A percentile compares a stretch with the other conserved stretches of the same genome.
These are phyloP conservation scores for Phytophthora ramorum DNA, from an alignment of 352 stramenopile species.

Conservation along the genomic window DNA sequence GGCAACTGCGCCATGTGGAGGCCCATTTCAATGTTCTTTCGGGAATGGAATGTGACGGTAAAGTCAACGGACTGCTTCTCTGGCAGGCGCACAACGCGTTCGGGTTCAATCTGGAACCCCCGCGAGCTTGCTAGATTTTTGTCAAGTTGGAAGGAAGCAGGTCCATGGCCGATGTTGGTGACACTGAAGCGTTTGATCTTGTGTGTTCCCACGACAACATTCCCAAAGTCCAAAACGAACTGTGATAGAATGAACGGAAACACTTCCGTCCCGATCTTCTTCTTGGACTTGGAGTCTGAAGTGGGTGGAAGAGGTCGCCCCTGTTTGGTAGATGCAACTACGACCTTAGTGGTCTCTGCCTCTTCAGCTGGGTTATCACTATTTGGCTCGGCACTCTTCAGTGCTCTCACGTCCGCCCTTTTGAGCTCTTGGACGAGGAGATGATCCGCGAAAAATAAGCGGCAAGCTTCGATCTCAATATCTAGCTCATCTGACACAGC, in stretches of 20 bases:
- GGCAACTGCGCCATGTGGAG: slow-evolving; percentile 83
- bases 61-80: slow-evolving; percentile 92
- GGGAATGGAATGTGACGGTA: slow-evolving; percentile 90
- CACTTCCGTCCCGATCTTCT: slow-evolving; percentile 40
- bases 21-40: slow-evolving; percentile 87
- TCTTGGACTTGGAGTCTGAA: slow-evolving; percentile 27
- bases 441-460: slow-evolving; percentile 90
- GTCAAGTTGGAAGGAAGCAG: slow-evolving; percentile 92
- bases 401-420: slow-evolving; percentile 23
- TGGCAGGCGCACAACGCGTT: slow-evolving; percentile 92
- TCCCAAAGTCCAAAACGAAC: slow-evolving; percentile 95
- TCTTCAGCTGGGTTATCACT: slow-evolving; percentile 22
- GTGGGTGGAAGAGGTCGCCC: slow-evolving; percentile 1
- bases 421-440: slow-evolving; percentile 63
- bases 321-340: slow-evolving; percentile 12
- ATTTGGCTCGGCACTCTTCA: slow-evolving; percentile 22
- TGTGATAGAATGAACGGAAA: slow-evolving; percentile 88
- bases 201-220: slow-evolving; percentile 92
- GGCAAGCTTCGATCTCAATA: slow-evolving; percentile 83
- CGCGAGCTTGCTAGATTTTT: slow-evolving; percentile 89
- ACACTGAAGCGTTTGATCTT: slow-evolving; percentile 94
- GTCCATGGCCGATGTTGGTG: slow-evolving; percentile 89
- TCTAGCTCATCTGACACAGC: slow-evolving; percentile 70
- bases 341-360: background rate
- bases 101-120: slow-evolving; percentile 94